phyloP scores from a whole-genome alignment of 2,329 filamentous ascomycete species.

The Phialophora verrucosa region DNA sequence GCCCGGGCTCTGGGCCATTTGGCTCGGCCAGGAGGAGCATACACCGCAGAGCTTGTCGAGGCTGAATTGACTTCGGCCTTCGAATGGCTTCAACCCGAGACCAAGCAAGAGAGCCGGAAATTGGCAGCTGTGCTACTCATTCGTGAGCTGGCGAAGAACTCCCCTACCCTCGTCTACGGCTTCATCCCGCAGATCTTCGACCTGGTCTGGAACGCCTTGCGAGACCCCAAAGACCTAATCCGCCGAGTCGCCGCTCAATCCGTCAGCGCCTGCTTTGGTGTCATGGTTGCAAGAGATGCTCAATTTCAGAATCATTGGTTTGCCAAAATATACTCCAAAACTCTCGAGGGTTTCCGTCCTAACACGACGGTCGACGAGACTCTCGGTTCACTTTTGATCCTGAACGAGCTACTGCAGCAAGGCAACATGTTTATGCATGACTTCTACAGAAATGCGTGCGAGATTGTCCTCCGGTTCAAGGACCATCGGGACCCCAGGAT shows the following conservation, averaged over 20 bases:
- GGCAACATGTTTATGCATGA: constrained; percentile 99
- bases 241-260: constrained; percentile 90
- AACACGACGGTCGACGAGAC: constrained; percentile 79
- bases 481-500: constrained; percentile 90
- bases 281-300: constrained; percentile 90
- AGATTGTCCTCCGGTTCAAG: constrained; percentile 89
- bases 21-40: constrained; percentile 86
- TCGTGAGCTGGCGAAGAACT: constrained; percentile 87
- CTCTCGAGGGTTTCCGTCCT: constrained; percentile 76
- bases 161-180: constrained; percentile 91
- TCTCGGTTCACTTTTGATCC: constrained; percentile 89
- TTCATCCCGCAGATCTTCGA: constrained; percentile 96
- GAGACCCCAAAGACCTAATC: constrained; percentile 89
- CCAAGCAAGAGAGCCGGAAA: constrained; percentile 82
- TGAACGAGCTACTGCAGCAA: constrained; percentile 90
- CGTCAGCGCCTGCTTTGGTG: constrained; percentile 92
- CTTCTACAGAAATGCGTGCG: constrained; percentile 87
- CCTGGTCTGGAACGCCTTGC: constrained; percentile 91
- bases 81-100: constrained; percentile 93
- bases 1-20: constrained; percentile 88
- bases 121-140: constrained; percentile 93
- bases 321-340: constrained; percentile 85
- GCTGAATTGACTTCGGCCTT: constrained; percentile 95
- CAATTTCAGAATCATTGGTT: constrained; percentile 88
- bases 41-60: constrained; percentile 94